These are phyloP conservation scores for Panicum miliaceum DNA, from an alignment of 176 grass and related monocot species.

Conservation along the genomic window DNA sequence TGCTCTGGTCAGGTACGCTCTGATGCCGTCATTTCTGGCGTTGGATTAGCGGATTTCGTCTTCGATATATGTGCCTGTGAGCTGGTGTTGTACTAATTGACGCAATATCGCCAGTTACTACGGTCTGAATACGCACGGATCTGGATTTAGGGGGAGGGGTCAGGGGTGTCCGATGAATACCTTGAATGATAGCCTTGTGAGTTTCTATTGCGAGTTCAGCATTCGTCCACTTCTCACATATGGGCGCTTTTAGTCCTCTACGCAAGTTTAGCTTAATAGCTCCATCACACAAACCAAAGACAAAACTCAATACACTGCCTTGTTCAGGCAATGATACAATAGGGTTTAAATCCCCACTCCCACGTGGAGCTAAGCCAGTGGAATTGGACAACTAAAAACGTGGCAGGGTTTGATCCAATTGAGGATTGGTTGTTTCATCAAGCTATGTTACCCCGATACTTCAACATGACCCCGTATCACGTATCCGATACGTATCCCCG, in stretches of 20 bases:
- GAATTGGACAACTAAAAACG: background rate
- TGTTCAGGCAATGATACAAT: background rate
- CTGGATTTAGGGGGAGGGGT: background rate
- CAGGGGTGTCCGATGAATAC: background rate
- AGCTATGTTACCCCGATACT: too few species aligned
- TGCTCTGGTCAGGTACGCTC: constrained; percentile 75
- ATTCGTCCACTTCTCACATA: constrained; percentile 11
- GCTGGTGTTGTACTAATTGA: constrained; percentile 11
- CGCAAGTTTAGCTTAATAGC: constrained; percentile 4
- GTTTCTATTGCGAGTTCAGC: constrained; percentile 30
- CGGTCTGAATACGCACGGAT: constrained; percentile 23
- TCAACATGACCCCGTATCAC: too few species aligned
- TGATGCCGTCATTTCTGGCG: background rate
- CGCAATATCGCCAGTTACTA: constrained; percentile 28
- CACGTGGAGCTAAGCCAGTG: background rate
- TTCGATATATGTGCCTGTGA: background rate
- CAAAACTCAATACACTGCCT: background rate
- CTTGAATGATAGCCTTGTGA: background rate
- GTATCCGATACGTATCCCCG: too few species aligned
- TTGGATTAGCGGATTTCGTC: constrained; percentile 10
- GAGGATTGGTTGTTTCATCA: constrained; percentile 7
- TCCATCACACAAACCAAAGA: background rate
- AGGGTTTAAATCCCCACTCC: constrained; percentile 24
- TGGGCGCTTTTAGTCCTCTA: background rate
- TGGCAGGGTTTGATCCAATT: background rate